Percentiles rank a stretch among this genome's conserved stretches.
Conservation (phyloP, 768 basidiomycete genomes). For the Suillus hirtellus region DNA sequence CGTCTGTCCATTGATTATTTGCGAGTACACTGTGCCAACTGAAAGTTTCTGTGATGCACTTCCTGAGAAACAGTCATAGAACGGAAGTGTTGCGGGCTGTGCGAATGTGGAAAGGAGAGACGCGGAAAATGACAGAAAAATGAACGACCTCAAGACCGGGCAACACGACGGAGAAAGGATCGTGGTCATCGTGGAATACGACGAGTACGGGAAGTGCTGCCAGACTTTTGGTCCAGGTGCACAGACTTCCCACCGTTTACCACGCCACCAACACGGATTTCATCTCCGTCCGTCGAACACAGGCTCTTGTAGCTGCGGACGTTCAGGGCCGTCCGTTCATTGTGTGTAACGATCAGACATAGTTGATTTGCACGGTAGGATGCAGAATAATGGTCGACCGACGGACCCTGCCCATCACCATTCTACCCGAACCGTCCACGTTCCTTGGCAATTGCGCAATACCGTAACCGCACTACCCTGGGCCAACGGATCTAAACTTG, state of each 20-base stretch:
- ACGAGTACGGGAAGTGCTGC: conserved; percentile 14
- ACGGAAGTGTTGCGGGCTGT: conserved; percentile 63
- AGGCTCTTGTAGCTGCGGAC: neutral
- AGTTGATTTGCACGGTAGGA: neutral
- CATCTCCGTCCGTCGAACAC: conserved; percentile 2
- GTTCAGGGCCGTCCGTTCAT: neutral
- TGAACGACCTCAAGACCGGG: conserved; percentile 9
- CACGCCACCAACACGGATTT: conserved; percentile 25
- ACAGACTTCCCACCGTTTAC: conserved; percentile 17
- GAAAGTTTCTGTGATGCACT: conserved; percentile 58
- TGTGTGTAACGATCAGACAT: neutral
- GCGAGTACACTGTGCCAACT: conserved; percentile 71
- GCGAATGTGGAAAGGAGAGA: conserved; percentile 35
- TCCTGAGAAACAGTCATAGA: conserved; percentile 68
- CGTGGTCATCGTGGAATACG: conserved; percentile 28
- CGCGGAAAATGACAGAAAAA: conserved; percentile 15
- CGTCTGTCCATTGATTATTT: conserved; percentile 51
- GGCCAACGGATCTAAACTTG: neutral
- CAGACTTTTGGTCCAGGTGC: neutral
- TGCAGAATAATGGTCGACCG: neutral
- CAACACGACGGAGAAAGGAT: conserved; percentile 12
- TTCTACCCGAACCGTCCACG: neutral
- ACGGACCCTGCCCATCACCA: neutral
- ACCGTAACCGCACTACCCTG: neutral
- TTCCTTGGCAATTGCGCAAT: neutral